These are phyloP conservation scores for Monilinia vaccinii-corymbosi DNA, from an alignment of 2,329 filamentous ascomycete species.

Conservation along the genomic window DNA sequence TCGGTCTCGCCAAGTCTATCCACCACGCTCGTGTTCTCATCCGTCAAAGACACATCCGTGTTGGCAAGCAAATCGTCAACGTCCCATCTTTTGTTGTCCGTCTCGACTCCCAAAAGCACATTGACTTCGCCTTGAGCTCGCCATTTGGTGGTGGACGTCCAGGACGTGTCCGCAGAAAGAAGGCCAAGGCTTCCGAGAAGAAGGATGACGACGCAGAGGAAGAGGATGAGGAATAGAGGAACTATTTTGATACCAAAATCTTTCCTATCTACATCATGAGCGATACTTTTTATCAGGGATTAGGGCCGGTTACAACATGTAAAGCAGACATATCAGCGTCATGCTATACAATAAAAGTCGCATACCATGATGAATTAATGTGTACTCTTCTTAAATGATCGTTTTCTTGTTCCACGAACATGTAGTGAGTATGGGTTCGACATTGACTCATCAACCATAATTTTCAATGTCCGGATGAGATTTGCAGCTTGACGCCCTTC, in stretches of 20 bases:
- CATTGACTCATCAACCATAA: not conserved
- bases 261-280: not conserved
- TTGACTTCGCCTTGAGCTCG: constrained; percentile 96
- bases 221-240: constrained; percentile 60
- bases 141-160: constrained; percentile 96
- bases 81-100: constrained; percentile 99
- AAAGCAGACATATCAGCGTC: constrained; percentile 8
- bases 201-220: constrained; percentile 72
- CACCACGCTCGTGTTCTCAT: constrained; percentile 99
- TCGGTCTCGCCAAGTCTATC: constrained; percentile 99
- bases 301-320: constrained; percentile 5
- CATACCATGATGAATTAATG: constrained; percentile 8
- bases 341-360: constrained; percentile 8
- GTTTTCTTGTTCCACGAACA: not conserved
- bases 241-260: constrained; percentile 30
- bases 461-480: not conserved
- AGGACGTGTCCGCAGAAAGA: constrained; percentile 98
- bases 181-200: constrained; percentile 91
- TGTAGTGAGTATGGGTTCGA: not conserved
- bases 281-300: not conserved
- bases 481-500: not conserved
- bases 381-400: constrained; percentile 6
- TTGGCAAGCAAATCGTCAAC: constrained; percentile 99
- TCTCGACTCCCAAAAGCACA: constrained; percentile 99
- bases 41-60: constrained; percentile 98